These are phyloP conservation scores for Rhizopogon rudus DNA, from an alignment of 768 basidiomycete genomes.

Conservation along the genomic window DNA sequence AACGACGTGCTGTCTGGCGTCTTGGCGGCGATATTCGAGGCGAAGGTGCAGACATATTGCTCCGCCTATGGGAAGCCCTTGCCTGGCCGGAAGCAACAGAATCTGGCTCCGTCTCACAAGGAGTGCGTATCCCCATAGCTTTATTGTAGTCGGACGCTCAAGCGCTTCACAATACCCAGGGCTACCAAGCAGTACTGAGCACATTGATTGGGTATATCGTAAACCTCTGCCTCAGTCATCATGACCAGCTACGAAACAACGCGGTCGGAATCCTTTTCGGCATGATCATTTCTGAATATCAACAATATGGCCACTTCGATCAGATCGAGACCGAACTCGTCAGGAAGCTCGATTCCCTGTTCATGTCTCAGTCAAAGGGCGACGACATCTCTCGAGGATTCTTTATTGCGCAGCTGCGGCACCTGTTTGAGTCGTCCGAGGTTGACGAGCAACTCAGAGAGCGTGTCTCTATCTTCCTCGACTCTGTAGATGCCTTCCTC, in stretches of 20 bases:
- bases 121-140: conserved; percentile 42
- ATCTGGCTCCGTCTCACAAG: conserved; percentile 46
- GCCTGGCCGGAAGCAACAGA: conserved; percentile 67
- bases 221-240: conserved; percentile 89
- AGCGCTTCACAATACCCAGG: conserved; percentile 34
- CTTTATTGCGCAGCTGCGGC: conserved; percentile 86
- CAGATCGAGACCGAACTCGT: conserved; percentile 91
- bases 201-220: conserved; percentile 87
- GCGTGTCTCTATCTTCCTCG: conserved; percentile 77
- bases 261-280: conserved; percentile 91
- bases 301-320: conserved; percentile 79
- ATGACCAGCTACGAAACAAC: conserved; percentile 85
- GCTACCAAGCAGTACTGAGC: conserved; percentile 81
- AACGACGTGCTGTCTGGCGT: conserved; percentile 93
- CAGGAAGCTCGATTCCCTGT: conserved; percentile 83
- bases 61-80: conserved; percentile 81
- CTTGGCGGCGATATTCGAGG: conserved; percentile 95
- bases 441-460: conserved; percentile 78
- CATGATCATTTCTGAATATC: conserved; percentile 93
- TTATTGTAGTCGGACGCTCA: not conserved
- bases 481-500: conserved; percentile 89
- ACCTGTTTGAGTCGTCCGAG: conserved; percentile 80
- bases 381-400: conserved; percentile 90
- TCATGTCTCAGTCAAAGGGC: conserved; percentile 90
- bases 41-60: conserved; percentile 77